Evolutionary conservation across 768 basidiomycete genomes (phyloP).

Genomic region (Pleurotus salmoneostramineus): DNA sequence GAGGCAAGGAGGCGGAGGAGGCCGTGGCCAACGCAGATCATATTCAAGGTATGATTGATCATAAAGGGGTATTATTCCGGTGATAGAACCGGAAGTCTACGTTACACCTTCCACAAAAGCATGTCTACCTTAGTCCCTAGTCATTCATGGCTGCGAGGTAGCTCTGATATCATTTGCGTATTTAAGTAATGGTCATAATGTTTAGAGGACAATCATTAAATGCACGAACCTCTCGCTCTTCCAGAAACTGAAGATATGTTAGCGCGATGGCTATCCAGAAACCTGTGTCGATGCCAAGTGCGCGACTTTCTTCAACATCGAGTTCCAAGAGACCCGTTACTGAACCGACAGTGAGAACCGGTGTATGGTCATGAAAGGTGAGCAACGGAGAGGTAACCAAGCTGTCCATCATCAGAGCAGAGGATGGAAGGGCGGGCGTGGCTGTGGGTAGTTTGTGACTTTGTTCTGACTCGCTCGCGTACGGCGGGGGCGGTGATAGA

Average conservation of each 20-base stretch:
- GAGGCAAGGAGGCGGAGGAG: neutral
- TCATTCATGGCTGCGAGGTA: slow-evolving; percentile 53
- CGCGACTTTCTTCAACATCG: slow-evolving; percentile 47
- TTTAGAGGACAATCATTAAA: neutral
- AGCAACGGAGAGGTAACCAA: slow-evolving; percentile 38
- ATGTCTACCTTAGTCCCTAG: slow-evolving; percentile 14
- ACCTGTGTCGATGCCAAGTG: slow-evolving; percentile 67
- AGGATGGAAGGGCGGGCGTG: slow-evolving; percentile 6
- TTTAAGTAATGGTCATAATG: neutral
- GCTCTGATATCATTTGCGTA: slow-evolving; percentile 32
- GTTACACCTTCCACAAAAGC: neutral
- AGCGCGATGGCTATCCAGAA: slow-evolving; percentile 77
- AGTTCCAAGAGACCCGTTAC: slow-evolving; percentile 63
- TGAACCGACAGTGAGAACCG: slow-evolving; percentile 54
- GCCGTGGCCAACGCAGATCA: neutral
- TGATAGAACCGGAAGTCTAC: neutral
- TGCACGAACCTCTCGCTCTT: slow-evolving; percentile 62
- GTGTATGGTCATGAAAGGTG: slow-evolving; percentile 70
- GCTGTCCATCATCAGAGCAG: slow-evolving; percentile 2
- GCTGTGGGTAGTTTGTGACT: slow-evolving; percentile 15
- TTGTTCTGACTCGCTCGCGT: slow-evolving; percentile 18
- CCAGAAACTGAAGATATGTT: slow-evolving; percentile 74
- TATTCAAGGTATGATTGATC: neutral
- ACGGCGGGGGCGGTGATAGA: slow-evolving; percentile 33
- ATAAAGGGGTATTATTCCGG: neutral